A percentile compares a stretch with the other conserved stretches of the same genome.
These are phyloP conservation scores for Pugionium dolabratum DNA, from an alignment of 345 rosid species.

Conservation along the genomic window DNA sequence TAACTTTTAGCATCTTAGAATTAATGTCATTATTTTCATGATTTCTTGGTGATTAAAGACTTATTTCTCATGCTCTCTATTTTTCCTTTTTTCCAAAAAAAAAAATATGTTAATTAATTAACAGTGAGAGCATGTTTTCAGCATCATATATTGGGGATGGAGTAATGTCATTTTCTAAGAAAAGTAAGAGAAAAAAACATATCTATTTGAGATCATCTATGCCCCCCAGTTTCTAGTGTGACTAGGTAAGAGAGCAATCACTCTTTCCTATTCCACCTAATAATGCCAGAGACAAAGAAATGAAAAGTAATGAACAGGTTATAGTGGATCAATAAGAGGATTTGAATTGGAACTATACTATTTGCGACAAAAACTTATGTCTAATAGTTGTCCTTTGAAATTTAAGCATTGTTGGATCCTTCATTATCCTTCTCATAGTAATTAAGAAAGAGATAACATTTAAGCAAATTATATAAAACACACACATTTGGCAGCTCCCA, in stretches of 20 bases:
- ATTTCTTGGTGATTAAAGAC: neutral
- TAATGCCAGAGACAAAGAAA: constrained; percentile 34
- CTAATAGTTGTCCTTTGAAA: constrained; percentile 27
- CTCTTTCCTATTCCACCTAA: constrained; percentile 27
- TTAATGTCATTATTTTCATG: neutral
- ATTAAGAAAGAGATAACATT: constrained; percentile 26
- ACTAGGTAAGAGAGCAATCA: constrained; percentile 31
- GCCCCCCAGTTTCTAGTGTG: constrained; percentile 29
- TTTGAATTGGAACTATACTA: constrained; percentile 28
- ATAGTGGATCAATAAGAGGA: constrained; percentile 34
- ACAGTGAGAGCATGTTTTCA: constrained; percentile 22
- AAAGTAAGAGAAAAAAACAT: constrained; percentile 19
- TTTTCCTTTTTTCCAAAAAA: neutral
- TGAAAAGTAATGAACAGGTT: constrained; percentile 35
- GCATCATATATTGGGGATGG: constrained; percentile 20
- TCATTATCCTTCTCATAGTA: constrained; percentile 1
- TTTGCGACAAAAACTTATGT: constrained; percentile 34
- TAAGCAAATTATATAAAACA: constrained; percentile 11
- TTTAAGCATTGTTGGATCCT: constrained; percentile 37
- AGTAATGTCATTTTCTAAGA: constrained; percentile 20
- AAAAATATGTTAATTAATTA: no score
- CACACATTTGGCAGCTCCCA: constrained; percentile 28
- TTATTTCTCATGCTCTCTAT: constrained; percentile 4
- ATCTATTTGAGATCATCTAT: constrained; percentile 28
- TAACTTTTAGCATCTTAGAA: constrained; percentile 4